A percentile compares a stretch with the other conserved stretches of the same genome.
Conservation (phyloP, 2,329 filamentous ascomycete genomes). For the Didymosphaeria variabile region DNA sequence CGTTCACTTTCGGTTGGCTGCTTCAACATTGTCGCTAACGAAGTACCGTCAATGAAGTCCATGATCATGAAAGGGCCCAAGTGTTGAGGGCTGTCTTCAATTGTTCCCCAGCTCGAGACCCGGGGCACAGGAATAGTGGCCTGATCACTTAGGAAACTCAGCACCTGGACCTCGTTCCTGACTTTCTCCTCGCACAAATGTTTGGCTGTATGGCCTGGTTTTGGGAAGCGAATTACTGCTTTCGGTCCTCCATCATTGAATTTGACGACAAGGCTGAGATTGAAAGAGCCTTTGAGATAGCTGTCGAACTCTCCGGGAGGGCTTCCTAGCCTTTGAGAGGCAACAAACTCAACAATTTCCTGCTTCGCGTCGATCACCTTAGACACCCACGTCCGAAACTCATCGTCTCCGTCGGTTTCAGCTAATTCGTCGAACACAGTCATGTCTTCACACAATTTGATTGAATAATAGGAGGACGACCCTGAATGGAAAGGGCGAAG, state of each 20-base stretch:
- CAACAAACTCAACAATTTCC: conserved; percentile 30
- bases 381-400: conserved; percentile 29
- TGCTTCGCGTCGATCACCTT: conserved; percentile 33
- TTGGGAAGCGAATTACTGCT: conserved; percentile 32
- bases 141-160: conserved; percentile 26
- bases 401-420: conserved; percentile 30
- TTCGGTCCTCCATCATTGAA: conserved; percentile 28
- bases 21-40: conserved; percentile 26
- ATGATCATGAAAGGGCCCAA: conserved; percentile 40
- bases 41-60: conserved; percentile 31
- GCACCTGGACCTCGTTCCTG: conserved; percentile 28
- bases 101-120: conserved; percentile 29
- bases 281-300: conserved; percentile 35
- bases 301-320: conserved; percentile 24
- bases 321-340: conserved; percentile 21
- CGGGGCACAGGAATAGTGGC: conserved; percentile 28
- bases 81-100: conserved; percentile 29
- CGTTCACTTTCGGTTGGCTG: conserved; percentile 26
- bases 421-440: conserved; percentile 34
- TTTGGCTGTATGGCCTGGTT: conserved; percentile 28
- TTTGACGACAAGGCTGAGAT: conserved; percentile 28
- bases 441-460: conserved; percentile 17
- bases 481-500: no score
- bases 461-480: no score
- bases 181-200: conserved; percentile 29